Conservation (phyloP, 2,329 filamentous ascomycete species). For the Herpotrichia juniperi region DNA sequence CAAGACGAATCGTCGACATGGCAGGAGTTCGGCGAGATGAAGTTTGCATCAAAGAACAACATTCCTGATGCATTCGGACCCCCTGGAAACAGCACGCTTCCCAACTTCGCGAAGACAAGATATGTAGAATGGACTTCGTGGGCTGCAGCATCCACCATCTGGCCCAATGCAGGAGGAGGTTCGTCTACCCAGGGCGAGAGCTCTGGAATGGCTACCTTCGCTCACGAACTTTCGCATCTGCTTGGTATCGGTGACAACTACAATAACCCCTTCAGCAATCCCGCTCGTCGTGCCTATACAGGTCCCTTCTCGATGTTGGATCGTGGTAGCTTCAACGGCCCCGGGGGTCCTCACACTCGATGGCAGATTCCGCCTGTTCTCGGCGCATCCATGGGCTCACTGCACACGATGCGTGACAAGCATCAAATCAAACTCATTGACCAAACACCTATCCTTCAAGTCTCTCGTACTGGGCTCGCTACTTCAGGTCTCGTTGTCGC, state of each 20-base stretch:
- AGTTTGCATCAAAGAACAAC: slow-evolving; percentile 55
- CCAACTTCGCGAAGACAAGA: slow-evolving; percentile 57
- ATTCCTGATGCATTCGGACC: slow-evolving; percentile 58
- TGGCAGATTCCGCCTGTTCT: slow-evolving; percentile 60
- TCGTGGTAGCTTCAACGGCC: slow-evolving; percentile 60
- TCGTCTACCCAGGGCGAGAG: slow-evolving; percentile 61
- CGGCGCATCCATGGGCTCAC: slow-evolving; percentile 57
- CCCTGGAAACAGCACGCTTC: slow-evolving; percentile 48
- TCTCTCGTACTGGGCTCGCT: slow-evolving; percentile 53
- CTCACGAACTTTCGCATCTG: slow-evolving; percentile 60
- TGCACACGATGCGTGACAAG: slow-evolving; percentile 62
- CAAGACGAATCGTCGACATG: slow-evolving; percentile 63
- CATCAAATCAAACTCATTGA: slow-evolving; percentile 57
- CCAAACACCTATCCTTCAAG: slow-evolving; percentile 51
- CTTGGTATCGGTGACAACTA: slow-evolving; percentile 62
- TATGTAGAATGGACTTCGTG: slow-evolving; percentile 63
- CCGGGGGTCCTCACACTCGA: slow-evolving; percentile 59
- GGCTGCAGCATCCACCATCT: slow-evolving; percentile 58
- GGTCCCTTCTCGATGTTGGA: slow-evolving; percentile 62
- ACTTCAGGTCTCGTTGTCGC: slow-evolving; percentile 54
- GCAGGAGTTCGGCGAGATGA: slow-evolving; percentile 65
- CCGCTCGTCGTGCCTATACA: slow-evolving; percentile 55
- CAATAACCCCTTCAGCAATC: slow-evolving; percentile 59
- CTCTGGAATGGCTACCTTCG: slow-evolving; percentile 60
- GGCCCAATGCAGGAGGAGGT: slow-evolving; percentile 60